Conservation (phyloP, 306 rosid genomes). For the Clitoria ternatea region DNA sequence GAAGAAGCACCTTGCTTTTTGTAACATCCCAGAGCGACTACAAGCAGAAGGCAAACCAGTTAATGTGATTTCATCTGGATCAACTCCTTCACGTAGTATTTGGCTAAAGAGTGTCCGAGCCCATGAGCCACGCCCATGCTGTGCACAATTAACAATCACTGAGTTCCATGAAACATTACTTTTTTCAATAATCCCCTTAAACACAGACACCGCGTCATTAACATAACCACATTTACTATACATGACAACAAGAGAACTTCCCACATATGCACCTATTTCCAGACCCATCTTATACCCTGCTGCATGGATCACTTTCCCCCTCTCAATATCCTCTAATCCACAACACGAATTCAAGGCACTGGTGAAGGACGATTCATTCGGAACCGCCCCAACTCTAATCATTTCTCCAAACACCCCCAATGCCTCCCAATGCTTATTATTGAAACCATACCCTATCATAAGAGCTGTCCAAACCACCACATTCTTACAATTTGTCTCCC, state of each 20-base stretch:
- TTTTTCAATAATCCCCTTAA: slow-evolving; percentile 47
- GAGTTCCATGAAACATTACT: slow-evolving; percentile 85
- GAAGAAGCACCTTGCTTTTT: slow-evolving; percentile 65
- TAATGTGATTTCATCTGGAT: slow-evolving; percentile 71
- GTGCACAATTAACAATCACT: slow-evolving; percentile 67
- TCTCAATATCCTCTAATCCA: slow-evolving; percentile 71
- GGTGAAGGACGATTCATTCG: slow-evolving; percentile 78
- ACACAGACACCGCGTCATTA: slow-evolving; percentile 50
- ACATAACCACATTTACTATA: slow-evolving; percentile 71
- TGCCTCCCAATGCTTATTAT: slow-evolving; percentile 47
- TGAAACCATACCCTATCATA: slow-evolving; percentile 64
- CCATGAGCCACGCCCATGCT: slow-evolving; percentile 63
- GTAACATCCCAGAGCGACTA: slow-evolving; percentile 73
- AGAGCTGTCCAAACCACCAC: slow-evolving; percentile 89
- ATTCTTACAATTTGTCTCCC: slow-evolving; percentile 41
- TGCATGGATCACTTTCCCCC: slow-evolving; percentile 56
- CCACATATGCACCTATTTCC: slow-evolving; percentile 51
- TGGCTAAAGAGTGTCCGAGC: slow-evolving; percentile 51
- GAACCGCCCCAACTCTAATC: slow-evolving; percentile 40
- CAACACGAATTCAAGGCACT: slow-evolving; percentile 86
- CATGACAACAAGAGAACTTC: slow-evolving; percentile 73
- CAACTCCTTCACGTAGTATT: slow-evolving; percentile 52
- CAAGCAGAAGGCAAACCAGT: slow-evolving; percentile 83
- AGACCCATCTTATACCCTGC: slow-evolving; percentile 52
- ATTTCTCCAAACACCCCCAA: slow-evolving; percentile 56